Evolutionary conservation across 2,329 filamentous ascomycete genomes (phyloP).

Genomic region (Coniochaeta pulveracea): DNA sequence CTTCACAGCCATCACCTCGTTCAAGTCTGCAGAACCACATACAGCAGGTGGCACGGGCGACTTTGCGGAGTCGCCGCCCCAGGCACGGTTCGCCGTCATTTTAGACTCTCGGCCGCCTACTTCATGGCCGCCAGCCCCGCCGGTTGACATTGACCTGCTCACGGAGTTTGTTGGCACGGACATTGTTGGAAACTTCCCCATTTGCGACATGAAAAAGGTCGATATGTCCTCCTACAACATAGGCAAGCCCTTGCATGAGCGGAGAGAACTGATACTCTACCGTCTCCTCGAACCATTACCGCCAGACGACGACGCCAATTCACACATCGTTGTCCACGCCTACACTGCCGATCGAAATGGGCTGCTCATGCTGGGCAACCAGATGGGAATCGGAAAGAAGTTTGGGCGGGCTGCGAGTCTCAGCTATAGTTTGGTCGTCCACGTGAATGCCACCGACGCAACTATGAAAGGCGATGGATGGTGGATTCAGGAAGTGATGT

Average conservation of each 20-base stretch:
- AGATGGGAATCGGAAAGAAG: conserved; percentile 32
- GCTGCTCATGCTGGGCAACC: conserved; percentile 37
- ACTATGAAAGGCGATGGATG: conserved; percentile 31
- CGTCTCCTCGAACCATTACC: conserved; percentile 32
- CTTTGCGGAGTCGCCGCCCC: conserved; percentile 26
- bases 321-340: conserved; percentile 36
- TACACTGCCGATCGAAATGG: conserved; percentile 43
- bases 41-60: conserved; percentile 19
- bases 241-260: conserved; percentile 27
- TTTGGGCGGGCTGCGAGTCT: conserved; percentile 31
- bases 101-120: conserved; percentile 23
- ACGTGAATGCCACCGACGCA: conserved; percentile 34
- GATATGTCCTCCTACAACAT: conserved; percentile 36
- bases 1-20: conserved; percentile 40
- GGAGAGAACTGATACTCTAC: conserved; percentile 37
- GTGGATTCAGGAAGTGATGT: conserved; percentile 43
- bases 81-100: conserved; percentile 29
- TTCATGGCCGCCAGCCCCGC: conserved; percentile 33
- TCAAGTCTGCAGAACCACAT: conserved; percentile 29
- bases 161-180: conserved; percentile 22
- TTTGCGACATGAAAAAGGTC: conserved; percentile 42
- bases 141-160: conserved; percentile 30
- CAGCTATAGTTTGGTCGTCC: conserved; percentile 40
- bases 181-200: conserved; percentile 32
- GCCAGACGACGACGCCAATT: conserved; percentile 23